Evolutionary conservation across 108 stramenopile species (phyloP).

Genomic region (Hondaea fermentalgiana): DNA sequence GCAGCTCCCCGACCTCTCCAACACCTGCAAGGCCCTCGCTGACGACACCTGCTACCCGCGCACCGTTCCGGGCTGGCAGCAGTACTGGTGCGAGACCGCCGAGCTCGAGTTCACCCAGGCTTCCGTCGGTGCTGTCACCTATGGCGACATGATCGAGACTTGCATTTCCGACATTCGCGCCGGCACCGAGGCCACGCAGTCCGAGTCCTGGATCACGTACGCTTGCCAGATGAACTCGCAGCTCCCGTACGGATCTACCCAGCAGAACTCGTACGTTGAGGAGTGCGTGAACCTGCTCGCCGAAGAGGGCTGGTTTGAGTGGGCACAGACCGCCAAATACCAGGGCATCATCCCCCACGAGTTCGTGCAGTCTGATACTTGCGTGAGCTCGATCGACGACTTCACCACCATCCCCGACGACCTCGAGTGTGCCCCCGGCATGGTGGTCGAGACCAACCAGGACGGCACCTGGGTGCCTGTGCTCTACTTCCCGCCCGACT

Average conservation of each 20-base stretch:
- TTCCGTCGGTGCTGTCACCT: neutral
- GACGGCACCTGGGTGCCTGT: neutral
- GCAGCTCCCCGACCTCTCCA: neutral
- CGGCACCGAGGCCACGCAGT: neutral
- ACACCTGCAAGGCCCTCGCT: neutral
- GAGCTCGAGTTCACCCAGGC: neutral
- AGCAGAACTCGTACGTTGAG: too few species aligned
- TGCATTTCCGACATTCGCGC: neutral
- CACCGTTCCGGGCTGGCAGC: neutral
- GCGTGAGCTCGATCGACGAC: neutral
- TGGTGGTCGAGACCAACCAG: neutral
- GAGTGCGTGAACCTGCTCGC: too few species aligned
- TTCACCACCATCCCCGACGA: neutral
- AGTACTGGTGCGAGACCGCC: constrained; percentile 14
- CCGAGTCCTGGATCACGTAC: neutral
- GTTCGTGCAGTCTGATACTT: neutral
- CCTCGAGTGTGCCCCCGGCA: neutral
- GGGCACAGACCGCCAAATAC: neutral
- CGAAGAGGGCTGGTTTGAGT: too few species aligned
- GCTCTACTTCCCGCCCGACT: neutral
- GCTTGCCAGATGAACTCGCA: neutral
- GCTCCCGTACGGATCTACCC: too few species aligned
- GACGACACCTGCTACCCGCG: neutral
- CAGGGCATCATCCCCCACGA: neutral
- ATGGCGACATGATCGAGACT: neutral